phyloP scores from a whole-genome alignment of 306 rosid species.

The Albizia julibrissin region DNA sequence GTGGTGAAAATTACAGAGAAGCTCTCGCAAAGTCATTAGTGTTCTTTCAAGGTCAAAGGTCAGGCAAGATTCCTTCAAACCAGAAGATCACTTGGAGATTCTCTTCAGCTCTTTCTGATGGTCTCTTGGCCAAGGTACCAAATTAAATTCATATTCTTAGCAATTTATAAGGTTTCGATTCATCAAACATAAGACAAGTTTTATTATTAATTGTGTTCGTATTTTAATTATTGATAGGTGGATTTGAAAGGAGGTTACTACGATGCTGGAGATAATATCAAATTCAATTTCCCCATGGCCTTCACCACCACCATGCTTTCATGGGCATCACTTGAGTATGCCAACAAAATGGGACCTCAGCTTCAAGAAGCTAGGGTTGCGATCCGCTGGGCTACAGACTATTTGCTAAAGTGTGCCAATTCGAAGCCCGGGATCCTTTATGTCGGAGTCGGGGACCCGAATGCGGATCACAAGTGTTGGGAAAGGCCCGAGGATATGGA shows the following conservation, averaged over 20 bases:
- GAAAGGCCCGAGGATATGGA: not conserved
- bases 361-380: constrained; percentile 56
- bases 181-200: not conserved
- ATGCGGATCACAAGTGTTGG: not conserved
- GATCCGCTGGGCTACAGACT: constrained; percentile 80
- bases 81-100: constrained; percentile 77
- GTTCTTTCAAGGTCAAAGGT: constrained; percentile 92
- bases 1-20: constrained; percentile 64
- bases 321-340: constrained; percentile 77
- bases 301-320: constrained; percentile 86
- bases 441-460: constrained; percentile 71
- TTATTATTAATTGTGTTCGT: not conserved
- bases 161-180: not conserved
- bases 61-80: constrained; percentile 66
- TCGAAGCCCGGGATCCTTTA: constrained; percentile 68
- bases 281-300: constrained; percentile 95
- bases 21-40: constrained; percentile 76
- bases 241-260: constrained; percentile 87
- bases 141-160: not conserved
- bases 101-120: constrained; percentile 73
- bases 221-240: constrained; percentile 48
- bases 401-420: constrained; percentile 71
- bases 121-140: constrained; percentile 63
- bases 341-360: constrained; percentile 70
- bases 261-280: constrained; percentile 95